phyloP scores from a whole-genome alignment of 1,284 basidiomycete species.

The Fomitiporia mediterranea region DNA sequence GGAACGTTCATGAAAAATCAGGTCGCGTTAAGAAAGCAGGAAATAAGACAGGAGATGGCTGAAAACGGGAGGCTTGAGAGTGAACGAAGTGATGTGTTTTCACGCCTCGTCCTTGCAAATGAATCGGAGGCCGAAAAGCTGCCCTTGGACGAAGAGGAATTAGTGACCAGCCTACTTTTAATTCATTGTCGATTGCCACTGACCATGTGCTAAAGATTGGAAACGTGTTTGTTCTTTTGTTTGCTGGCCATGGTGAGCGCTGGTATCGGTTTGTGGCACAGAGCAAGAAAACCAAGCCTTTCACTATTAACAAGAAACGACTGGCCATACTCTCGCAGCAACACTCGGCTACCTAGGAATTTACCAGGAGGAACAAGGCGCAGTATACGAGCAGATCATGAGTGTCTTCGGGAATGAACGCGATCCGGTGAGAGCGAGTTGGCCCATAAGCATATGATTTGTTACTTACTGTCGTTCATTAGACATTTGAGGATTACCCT shows the following conservation, averaged over 20 bases:
- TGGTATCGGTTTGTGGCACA: background rate
- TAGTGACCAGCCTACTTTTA: constrained; percentile 31
- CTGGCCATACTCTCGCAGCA: constrained; percentile 43
- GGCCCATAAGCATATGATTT: background rate
- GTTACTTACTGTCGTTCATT: background rate
- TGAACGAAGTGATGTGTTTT: constrained; percentile 39
- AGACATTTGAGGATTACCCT: constrained; percentile 41
- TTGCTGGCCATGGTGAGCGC: constrained; percentile 49
- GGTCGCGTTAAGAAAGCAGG: constrained; percentile 34
- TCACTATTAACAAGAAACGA: constrained; percentile 38
- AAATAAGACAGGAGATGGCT: constrained; percentile 26
- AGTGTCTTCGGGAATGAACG: constrained; percentile 36
- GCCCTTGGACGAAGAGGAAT: constrained; percentile 41
- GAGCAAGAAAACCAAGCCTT: background rate
- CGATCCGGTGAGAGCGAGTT: constrained; percentile 33
- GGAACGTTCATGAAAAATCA: constrained; percentile 38
- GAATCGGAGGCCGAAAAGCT: constrained; percentile 42
- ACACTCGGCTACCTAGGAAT: constrained; percentile 43
- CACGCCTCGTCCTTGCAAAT: constrained; percentile 46
- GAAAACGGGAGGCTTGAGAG: constrained; percentile 11
- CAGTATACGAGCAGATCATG: constrained; percentile 41
- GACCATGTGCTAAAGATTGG: constrained; percentile 38
- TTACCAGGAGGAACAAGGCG: constrained; percentile 42
- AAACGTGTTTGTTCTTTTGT: constrained; percentile 48
- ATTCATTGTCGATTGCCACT: background rate